These are phyloP conservation scores for Cyclotella cryptica DNA, from an alignment of 108 stramenopile species.

Conservation along the genomic window DNA sequence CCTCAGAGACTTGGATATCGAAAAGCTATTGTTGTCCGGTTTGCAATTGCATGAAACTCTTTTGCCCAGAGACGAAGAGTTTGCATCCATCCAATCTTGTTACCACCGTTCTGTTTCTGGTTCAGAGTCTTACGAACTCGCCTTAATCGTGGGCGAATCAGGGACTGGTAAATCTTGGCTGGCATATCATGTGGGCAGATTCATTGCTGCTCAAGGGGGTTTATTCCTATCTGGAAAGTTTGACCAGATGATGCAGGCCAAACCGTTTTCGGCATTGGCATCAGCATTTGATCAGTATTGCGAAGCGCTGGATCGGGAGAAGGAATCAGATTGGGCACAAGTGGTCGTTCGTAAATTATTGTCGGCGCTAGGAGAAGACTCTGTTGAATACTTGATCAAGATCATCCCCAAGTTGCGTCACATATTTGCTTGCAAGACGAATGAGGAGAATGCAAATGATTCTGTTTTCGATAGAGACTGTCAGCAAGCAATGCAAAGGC, in stretches of 20 bases:
- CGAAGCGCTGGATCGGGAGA: not conserved
- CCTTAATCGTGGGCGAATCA: conserved; percentile 8
- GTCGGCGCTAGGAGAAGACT: conserved; percentile 16
- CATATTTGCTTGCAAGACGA: not conserved
- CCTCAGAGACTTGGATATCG: not conserved
- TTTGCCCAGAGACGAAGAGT: not conserved
- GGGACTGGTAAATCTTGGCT: too few species aligned
- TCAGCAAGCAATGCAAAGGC: conserved; percentile 19
- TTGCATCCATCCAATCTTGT: not conserved
- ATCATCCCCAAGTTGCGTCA: conserved; percentile 19
- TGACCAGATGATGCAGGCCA: conserved; percentile 20
- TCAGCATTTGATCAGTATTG: conserved; percentile 24
- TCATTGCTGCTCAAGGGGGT: conserved; percentile 9
- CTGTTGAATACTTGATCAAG: not conserved
- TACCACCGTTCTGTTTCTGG: not conserved
- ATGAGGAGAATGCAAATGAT: not conserved
- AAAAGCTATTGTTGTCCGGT: not conserved
- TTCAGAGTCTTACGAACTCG: not conserved
- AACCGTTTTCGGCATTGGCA: conserved; percentile 31
- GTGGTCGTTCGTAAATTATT: not conserved
- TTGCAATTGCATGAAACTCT: not conserved
- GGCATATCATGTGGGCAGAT: not conserved
- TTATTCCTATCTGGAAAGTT: conserved; percentile 37
- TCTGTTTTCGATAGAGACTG: not conserved
- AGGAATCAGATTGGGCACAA: not conserved